Percentiles rank a stretch among this genome's conserved stretches.
phyloP scores from a whole-genome alignment of 495 filamentous ascomycete genomes.

The Neurospora sp. region DNA sequence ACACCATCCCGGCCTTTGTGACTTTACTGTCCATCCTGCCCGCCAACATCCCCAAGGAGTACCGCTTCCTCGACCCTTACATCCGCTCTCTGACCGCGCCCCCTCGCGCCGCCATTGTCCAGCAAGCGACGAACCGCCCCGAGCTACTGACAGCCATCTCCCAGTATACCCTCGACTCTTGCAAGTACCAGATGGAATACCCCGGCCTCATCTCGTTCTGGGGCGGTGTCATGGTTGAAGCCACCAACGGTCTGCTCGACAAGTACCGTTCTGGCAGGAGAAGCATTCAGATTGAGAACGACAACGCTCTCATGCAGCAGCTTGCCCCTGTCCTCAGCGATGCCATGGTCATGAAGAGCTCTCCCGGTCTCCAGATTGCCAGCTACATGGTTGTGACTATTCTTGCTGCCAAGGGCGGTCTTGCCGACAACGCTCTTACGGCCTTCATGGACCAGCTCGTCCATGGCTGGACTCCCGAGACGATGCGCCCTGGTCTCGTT shows the following conservation, averaged over 20 bases:
- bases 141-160: conserved; percentile 63
- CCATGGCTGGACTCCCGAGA: conserved; percentile 61
- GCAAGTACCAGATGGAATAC: conserved; percentile 56
- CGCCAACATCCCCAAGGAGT: conserved; percentile 54
- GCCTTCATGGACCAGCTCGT: conserved; percentile 81
- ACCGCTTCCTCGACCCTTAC: conserved; percentile 79
- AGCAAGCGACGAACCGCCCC: conserved; percentile 62
- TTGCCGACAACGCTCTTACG: conserved; percentile 63
- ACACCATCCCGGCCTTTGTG: conserved; percentile 68
- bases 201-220: conserved; percentile 75
- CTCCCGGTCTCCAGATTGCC: conserved; percentile 66
- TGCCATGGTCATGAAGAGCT: conserved; percentile 58
- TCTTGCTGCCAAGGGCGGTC: conserved; percentile 65
- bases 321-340: conserved; percentile 68
- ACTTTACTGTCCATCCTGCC: conserved; percentile 79
- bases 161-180: conserved; percentile 58
- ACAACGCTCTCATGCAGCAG: conserved; percentile 66
- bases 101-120: conserved; percentile 68
- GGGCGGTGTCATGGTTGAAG: conserved; percentile 73
- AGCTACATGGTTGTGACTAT: conserved; percentile 86
- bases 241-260: conserved; percentile 70
- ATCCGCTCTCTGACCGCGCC: conserved; percentile 60
- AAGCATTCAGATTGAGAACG: conserved; percentile 55
- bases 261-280: conserved; percentile 57
- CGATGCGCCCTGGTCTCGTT: conserved; percentile 59